Percentiles rank a stretch among this genome's conserved stretches.
Conservation (phyloP, 1,284 basidiomycete species). For the Marasmius oreades region DNA sequence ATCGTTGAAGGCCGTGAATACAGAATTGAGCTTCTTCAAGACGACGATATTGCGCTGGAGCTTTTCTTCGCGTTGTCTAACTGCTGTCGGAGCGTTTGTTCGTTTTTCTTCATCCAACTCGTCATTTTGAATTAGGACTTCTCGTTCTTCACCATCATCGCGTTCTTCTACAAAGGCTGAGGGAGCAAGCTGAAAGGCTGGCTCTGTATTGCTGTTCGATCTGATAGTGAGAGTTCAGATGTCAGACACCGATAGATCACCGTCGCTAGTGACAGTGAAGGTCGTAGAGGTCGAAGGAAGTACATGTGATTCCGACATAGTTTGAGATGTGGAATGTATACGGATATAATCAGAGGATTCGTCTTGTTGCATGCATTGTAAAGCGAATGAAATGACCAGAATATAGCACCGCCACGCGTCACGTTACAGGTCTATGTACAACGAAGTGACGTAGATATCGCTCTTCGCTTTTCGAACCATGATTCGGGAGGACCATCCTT, state of each 20-base stretch:
- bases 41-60: constrained; percentile 68
- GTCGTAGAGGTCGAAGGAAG: constrained; percentile 34
- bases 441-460: no score
- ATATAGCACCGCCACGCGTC: no score
- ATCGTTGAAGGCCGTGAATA: constrained; percentile 63
- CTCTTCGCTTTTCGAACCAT: no score
- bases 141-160: constrained; percentile 10
- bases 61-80: constrained; percentile 62
- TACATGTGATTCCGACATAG: constrained; percentile 50
- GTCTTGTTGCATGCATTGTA: neutral
- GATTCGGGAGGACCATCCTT: no score
- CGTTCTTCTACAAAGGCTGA: constrained; percentile 19
- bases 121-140: constrained; percentile 11
- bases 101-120: constrained; percentile 1
- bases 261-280: constrained; percentile 33
- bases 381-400: no score
- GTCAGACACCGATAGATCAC: constrained; percentile 61
- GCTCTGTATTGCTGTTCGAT: constrained; percentile 28
- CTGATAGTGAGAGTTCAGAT: constrained; percentile 55
- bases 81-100: constrained; percentile 4
- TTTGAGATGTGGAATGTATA: constrained; percentile 29
- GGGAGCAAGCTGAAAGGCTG: constrained; percentile 42
- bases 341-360: constrained; percentile 2
- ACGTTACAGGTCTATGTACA: no score
- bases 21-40: constrained; percentile 64